Base-by-base conservation (phyloP, 306 rosid genomes). In the Rubus parviflorus region DNA sequence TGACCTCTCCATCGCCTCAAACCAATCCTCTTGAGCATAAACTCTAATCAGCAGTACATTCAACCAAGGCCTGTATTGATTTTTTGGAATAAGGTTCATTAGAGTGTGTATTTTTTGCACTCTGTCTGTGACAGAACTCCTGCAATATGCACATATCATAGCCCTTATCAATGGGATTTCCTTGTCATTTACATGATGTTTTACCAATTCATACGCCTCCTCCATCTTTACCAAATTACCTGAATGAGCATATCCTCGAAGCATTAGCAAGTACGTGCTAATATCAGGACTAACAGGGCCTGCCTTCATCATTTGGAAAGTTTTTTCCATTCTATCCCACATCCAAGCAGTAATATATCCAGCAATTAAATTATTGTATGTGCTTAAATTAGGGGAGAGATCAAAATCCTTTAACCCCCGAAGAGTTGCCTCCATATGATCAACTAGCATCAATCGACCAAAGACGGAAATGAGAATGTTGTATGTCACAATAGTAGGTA, bases 91-190 rank as follows among this genome's bases (percentile, higher is more conserved):
- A 76, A 80, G 68, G 82, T 86, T 83, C 86, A 84, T 41, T 80
- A 94, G 81, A 4, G 3, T 75, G 81, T 81, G 83, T 72, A 94
- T 73, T 83, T 82, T 94, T 83, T 74, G 57, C 23, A 89, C 12
- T 87, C 82, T 90, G 80, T 89, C 89, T 49, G 57, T 38, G 15
- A 37, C 75, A 38, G 88, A 81, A 87, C 97, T 92, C 87, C 41
- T 85, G 87, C 90, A 81, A 77, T 94, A 90, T 49, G 98, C 96
- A 89, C 87, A 83, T 81, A 94, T 89, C 98, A 91, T 94, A 75
- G 70, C 7, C 81, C 90, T 90, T 64, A 94, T 84, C 78, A 92
- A 77, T 17, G 76, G 67, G 63, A 73, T 52, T 23, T 85, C 83
- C 25, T 86, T 70, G 20, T 71, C 45, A 73, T 76, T 83, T 30